Evolutionary conservation across 768 basidiomycete species (phyloP).

Genomic region (Termitomyces sp.): DNA sequence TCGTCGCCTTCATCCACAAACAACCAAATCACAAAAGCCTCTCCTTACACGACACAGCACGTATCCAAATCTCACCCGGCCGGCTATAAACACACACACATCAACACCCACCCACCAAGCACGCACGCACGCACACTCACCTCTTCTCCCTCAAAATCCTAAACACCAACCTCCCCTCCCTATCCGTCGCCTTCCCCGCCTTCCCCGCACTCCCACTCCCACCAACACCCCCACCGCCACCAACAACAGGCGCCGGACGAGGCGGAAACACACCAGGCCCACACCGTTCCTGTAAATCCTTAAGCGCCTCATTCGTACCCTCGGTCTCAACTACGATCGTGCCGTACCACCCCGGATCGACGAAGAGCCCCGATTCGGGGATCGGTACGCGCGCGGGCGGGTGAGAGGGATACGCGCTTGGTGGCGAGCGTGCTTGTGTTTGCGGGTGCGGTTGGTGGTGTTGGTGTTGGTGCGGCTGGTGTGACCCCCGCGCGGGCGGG

Average conservation of each 20-base stretch:
- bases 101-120: constrained; percentile 42
- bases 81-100: constrained; percentile 34
- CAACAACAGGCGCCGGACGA: constrained; percentile 29
- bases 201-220: too few relatives aligned
- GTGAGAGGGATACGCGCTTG: too few relatives aligned
- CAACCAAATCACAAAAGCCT: constrained; percentile 42
- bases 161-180: constrained; percentile 52
- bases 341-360: constrained; percentile 82
- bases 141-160: constrained; percentile 75
- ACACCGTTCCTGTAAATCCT: constrained; percentile 72
- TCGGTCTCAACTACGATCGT: constrained; percentile 80
- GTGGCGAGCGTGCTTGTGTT: constrained; percentile 14
- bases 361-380: constrained; percentile 48
- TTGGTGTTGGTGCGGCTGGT: too few relatives aligned
- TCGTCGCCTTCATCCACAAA: too few relatives aligned
- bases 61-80: constrained; percentile 69
- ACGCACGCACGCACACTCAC: constrained; percentile 30
- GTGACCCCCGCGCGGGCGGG: too few relatives aligned
- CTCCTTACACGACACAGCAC: constrained; percentile 64
- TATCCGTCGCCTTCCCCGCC: constrained; percentile 25
- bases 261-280: constrained; percentile 63
- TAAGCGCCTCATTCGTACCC: constrained; percentile 80
- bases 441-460: too few relatives aligned
- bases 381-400: constrained; percentile 38
- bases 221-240: too few relatives aligned